These are phyloP conservation scores for Yarrowia galli DNA, from an alignment of 1,139 yeast genomes.

Conservation along the genomic window DNA sequence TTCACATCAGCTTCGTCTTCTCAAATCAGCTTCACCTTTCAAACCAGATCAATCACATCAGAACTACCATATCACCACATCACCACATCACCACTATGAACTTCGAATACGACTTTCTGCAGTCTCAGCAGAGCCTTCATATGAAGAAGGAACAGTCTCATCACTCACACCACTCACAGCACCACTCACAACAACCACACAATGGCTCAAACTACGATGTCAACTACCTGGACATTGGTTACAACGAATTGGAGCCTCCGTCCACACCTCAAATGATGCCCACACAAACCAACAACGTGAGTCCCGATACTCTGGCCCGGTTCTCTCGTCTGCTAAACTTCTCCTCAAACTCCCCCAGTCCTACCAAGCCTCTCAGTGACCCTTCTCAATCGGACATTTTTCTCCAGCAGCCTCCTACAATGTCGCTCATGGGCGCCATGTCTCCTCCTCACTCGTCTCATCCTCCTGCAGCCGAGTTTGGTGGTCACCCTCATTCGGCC, in stretches of 20 bases:
- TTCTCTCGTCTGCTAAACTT: constrained; percentile 39
- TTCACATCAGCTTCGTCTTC: no score
- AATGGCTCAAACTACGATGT: constrained; percentile 15
- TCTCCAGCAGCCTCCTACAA: constrained; percentile 39
- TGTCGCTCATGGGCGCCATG: constrained; percentile 34
- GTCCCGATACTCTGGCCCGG: constrained; percentile 37
- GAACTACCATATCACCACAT: neutral
- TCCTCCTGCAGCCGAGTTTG: constrained; percentile 28
- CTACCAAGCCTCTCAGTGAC: constrained; percentile 40
- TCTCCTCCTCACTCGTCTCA: constrained; percentile 37
- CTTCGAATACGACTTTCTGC: constrained; percentile 33
- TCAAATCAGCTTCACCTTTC: no score
- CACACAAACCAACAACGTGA: constrained; percentile 28
- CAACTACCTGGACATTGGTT: constrained; percentile 31
- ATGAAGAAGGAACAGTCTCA: constrained; percentile 24
- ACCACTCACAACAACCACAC: neutral
- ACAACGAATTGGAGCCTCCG: constrained; percentile 41
- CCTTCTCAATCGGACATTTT: constrained; percentile 39
- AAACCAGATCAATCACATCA: neutral
- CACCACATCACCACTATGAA: neutral
- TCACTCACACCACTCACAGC: neutral
- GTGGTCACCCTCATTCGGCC: neutral
- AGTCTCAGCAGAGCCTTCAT: constrained; percentile 29
- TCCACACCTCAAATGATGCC: constrained; percentile 41
- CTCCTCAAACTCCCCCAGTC: constrained; percentile 41